Evolutionary conservation across 106 monocot genomes (phyloP), one percentile per base, ranked within the genome.

Genomic region (Xerophyta viscosa): DNA sequence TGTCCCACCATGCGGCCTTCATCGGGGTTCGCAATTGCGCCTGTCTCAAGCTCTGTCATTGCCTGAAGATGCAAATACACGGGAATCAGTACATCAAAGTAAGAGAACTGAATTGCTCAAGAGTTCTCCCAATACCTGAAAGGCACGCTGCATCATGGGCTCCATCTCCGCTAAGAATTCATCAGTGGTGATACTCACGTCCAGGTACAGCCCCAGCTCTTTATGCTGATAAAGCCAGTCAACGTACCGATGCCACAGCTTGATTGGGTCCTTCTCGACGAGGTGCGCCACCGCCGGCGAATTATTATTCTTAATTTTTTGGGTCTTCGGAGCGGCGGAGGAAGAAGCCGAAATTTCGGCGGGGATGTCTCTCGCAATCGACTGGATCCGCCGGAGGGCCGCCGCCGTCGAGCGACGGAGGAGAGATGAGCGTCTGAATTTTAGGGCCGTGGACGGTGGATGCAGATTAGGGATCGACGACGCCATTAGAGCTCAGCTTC

Each of bases 1-100:
- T 96, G 96, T 12, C 96, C 89, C 31, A 96, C 96, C 96, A 96
- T 96, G 62, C 96, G 71, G n/a, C 74, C 58, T 66, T 96, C 96
- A 17, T 96, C 96, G 1, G 96, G 96, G 63, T 96, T 96, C 6
- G 96, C 84, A 36, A 96, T 96, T 43, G 85, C 81, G 2, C 96
- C 96, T 60, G 69, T 77, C 84, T 96, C 96, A 20, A 96, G 71
- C 60, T 89, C 85, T 65, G 42, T 12, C 96, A 96, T 96, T 4
- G 68, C 82, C 64, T 11, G n/a, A n/a, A n/a, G n/a, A n/a, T n/a
- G n/a, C n/a, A n/a, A n/a, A n/a, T n/a, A n/a, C n/a, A n/a, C n/a
- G n/a, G n/a, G n/a, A n/a, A n/a, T n/a, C n/a, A n/a, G n/a, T n/a
- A n/a, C n/a, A n/a, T n/a, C n/a, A n/a, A n/a, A n/a, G n/a, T n/a